phyloP scores from a whole-genome alignment of 441 rosid species.

The Croton laevigatus region DNA sequence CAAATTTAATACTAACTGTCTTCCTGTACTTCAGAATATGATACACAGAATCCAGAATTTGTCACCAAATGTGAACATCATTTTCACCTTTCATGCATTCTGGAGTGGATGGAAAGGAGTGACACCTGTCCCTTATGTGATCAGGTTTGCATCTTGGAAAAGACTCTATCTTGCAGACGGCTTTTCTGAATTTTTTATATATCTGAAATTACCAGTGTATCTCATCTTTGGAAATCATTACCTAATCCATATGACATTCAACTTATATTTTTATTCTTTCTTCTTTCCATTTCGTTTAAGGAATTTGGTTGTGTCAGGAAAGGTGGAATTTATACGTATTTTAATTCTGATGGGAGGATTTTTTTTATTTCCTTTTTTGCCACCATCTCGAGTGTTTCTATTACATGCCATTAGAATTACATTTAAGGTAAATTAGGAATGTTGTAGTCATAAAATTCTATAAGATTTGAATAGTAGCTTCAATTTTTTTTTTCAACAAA shows the following conservation, averaged over 20 bases:
- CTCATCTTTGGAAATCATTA: background rate
- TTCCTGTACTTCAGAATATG: constrained; percentile 60
- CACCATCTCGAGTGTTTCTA: background rate
- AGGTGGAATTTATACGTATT: background rate
- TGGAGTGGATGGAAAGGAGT: constrained; percentile 99
- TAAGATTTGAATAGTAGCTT: background rate
- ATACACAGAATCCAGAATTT: constrained; percentile 72
- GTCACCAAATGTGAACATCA: constrained; percentile 81
- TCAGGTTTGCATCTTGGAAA: constrained; percentile 49
- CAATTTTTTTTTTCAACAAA: background rate
- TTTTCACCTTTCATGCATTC: constrained; percentile 93
- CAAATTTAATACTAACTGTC: constrained; percentile 14
- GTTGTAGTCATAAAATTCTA: background rate
- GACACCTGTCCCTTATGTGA: constrained; percentile 90
- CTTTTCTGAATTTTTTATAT: background rate
- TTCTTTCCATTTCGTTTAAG: background rate
- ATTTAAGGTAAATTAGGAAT: background rate
- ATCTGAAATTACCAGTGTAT: background rate
- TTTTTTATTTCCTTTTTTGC: background rate
- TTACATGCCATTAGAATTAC: background rate
- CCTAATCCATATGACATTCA: background rate
- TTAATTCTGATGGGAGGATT: background rate
- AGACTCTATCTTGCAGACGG: background rate
- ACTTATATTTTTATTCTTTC: background rate
- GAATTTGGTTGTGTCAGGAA: background rate